Base-by-base conservation (phyloP, 495 filamentous ascomycete species). In the Aspergillus homomorphus region DNA sequence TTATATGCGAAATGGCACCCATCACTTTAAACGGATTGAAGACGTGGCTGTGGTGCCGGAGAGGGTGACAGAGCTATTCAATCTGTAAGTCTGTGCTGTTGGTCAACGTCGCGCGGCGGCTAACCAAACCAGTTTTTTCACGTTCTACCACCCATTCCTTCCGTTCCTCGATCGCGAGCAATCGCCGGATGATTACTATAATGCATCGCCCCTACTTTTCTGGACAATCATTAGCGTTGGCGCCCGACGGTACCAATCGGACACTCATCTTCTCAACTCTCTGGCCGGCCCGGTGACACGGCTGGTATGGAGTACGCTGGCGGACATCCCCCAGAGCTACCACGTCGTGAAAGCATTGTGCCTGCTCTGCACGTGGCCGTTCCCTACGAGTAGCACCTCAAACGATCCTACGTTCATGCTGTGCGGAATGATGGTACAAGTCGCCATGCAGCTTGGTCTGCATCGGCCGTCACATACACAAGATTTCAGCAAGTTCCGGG, bases 261-360 rank as follows among this genome's bases (percentile, higher is more conserved):
- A 93, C 61, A 78, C 84, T 0, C 73, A 74, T 16, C 78, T 93
- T 22, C 75, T 96, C 54, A 86, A 82, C 26, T 82, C 84, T 41
- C 77, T 97, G 4, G 80, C 89, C 15, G 82, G 79, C 0, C 91
- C 90, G 19, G 74, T 95, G 46, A 88, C 86, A 12, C 81, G 86
- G 54, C 73, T 94, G 45, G 79, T 96, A 5, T 96, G 91, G 91
- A 83, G 83, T 45, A 91, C 90, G 0, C 74, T 96, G 22, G 87
- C 87, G 41, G 89, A 91, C 51, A 85, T 92, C 4, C 90, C 91
- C 16, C 89, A 91, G 63, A 94, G 82, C 66, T 92, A 95, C 65
- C 88, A 88, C 68, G 87, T 93, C n/a, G 89, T 96, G 62, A 96
- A 96, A 73, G 92, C 91, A 8, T 80, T 97, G 42, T 92, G 89